Evolutionary conservation across 148 eudicot species (phyloP), one percentile per base, ranked within the genome.

Genomic region (Suaeda aralocaspica): DNA sequence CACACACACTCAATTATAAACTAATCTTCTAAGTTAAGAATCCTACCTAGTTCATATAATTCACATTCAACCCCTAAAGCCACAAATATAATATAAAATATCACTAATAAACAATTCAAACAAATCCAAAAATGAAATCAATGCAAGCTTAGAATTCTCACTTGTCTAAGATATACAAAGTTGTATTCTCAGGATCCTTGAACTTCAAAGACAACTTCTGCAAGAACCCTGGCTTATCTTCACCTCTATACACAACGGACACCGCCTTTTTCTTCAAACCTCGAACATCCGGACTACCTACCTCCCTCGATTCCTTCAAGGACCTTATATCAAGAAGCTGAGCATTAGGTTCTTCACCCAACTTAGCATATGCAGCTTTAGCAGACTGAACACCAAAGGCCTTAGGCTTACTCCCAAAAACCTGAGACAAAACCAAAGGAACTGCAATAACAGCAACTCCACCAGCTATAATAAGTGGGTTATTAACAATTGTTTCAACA

Each of bases 151-250:
- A 59, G 16, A 26, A 66, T 59, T 53, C 91, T 83, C 89, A 94
- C 99, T 94, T 94, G 88, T 94, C 99, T 62, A 94, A 71, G 76
- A 94, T 83, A 72, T 84, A 83, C 89, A 94, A 74, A 66, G 93
- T 94, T 29, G 99, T 91, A 64, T 78, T 89, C 61, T 91, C 86
- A 51, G 99, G 99, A 41, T 94, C 93, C 78, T 87, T 91, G 66
- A 91, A 89, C 84, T 75, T 94, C 83, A 89, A 82, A 70, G 85
- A 67, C 81, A 94, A 78, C 87, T 89, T 94, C 66, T 87, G 85
- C 91, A 94, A 83, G 80, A 94, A 94, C 69, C 90, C 97, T 0
- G 80, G 80, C 70, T 91, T 94, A 73, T 94, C 96, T 64, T 83
- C 90, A 2, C 96, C 89, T 2, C 70, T 84, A 62, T 91, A 94